Base-by-base conservation (phyloP, 495 filamentous ascomycete genomes). In the Aspergillus hancockii region DNA sequence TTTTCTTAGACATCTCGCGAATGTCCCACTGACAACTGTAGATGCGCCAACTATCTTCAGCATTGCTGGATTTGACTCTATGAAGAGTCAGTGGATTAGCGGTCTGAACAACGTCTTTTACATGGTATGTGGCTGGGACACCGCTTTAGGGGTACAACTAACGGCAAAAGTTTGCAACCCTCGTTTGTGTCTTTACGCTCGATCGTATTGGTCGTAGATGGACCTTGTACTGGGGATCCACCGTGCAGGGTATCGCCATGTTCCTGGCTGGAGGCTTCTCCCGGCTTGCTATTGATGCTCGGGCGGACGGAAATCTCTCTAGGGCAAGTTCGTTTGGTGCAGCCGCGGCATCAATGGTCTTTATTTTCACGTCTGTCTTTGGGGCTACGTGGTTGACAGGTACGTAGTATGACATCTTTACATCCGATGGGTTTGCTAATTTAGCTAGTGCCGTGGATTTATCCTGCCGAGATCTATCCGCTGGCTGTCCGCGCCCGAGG, bases 401-500 rank as follows among this genome's bases (percentile, higher is more conserved):
- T 65, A 49, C 4, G 25, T 55, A 28, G 38, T 2, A 41, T n/a
- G 38, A 31, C 31, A 30, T 22, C 19, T 16, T 9, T 34, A 13
- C 8, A 16, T 16, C 18, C 32, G 8, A 18, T 31, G 49, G 8
- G 19, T 47, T 13, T n/a, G 25, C 38, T 52, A 22, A 60, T 14
- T 31, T 21, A 3, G 10, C 22, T 40, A 64, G 86, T 88, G 3
- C 87, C 87, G 0, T 89, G 85, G 86, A 62, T 89, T 5, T 90
- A 90, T 57, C 87, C 86, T 0, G 85, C 87, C 16, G 87, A 90
- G 63, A 90, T 90, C 53, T 89, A 90, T 70, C 88, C 87, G 0
- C 70, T 90, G 18, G 80, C 85, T 25, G 81, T 89, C 10, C 82
- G 88, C 23, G 87, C 86, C 5, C 84, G 85, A 31, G 88, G 88